Evolutionary conservation across 257 asterid species (phyloP), one percentile per base, ranked within the genome.

Genomic region (Vinca minor): DNA sequence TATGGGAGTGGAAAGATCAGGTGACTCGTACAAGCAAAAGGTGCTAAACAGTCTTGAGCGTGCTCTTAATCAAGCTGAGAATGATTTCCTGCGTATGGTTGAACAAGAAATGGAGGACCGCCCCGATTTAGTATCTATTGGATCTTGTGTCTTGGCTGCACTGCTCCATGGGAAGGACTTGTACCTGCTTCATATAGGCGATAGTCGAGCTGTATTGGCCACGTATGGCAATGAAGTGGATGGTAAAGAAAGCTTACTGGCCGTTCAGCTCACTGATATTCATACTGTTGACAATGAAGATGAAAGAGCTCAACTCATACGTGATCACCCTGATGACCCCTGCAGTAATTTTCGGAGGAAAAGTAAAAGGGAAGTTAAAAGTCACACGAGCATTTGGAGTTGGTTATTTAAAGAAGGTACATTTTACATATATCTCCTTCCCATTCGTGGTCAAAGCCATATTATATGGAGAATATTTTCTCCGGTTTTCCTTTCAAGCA

Each of bases 101-200:
- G 99, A 93, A 52, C 94, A 78, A 39, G 99, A 93, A 87, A 93
- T 93, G 99, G 97, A 93, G 26, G 96, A 85, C 21, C 93, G 99
- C 2, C 99, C 97, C 9, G 94, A 93, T 76, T 67, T 93, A 59
- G 99, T 89, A 2, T 87, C 95, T 0, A 78, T 93, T 50, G 99
- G 99, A 35, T 87, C 95, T 64, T 89, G 99, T 44, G 96, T 89
- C 12, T 70, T 89, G 61, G 79, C 82, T 68, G 84, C 73, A 62
- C 79, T 89, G 54, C 83, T 93, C 56, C 87, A 76, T 26, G 97
- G 97, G 70, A 87, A 87, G 34, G 81, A 84, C 71, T 71, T 93
- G 76, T 89, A 89, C 67, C 68, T 89, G 74, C 81, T 93, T 69
- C 87, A 80, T 34, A 76, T 93, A 31, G 99, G 99, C 59, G 99